phyloP scores from a whole-genome alignment of 148 eudicot species.

The Gaultheria prostrata region DNA sequence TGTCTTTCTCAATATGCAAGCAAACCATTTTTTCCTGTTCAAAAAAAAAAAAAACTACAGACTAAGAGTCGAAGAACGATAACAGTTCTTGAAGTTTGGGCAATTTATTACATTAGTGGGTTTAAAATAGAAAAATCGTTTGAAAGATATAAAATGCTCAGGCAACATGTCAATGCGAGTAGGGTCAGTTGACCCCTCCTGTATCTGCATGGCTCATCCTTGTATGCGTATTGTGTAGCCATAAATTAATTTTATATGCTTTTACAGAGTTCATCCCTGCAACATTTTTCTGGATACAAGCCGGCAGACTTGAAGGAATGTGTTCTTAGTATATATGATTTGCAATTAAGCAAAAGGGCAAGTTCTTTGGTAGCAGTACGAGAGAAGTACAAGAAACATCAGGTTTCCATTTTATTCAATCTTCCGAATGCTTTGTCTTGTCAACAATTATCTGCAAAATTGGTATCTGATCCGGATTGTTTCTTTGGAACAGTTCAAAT shows the following conservation, averaged over 20 bases:
- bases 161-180: background rate
- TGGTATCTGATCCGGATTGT: conserved; percentile 17
- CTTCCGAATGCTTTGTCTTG: background rate
- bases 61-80: background rate
- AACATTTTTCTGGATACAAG: conserved; percentile 60
- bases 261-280: conserved; percentile 53
- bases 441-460: background rate
- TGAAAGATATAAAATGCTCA: background rate
- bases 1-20: background rate
- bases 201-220: background rate
- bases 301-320: conserved; percentile 75
- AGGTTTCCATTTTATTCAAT: conserved; percentile 40
- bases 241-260: background rate
- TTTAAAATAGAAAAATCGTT: background rate
- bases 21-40: background rate
- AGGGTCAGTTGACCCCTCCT: background rate
- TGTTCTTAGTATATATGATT: conserved; percentile 56
- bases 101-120: background rate
- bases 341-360: conserved; percentile 66
- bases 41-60: background rate
- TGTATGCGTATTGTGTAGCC: background rate
- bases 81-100: background rate
- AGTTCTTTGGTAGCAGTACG: conserved; percentile 55
- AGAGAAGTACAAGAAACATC: conserved; percentile 79
- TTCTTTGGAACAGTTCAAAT: conserved; percentile 55